Conservation (phyloP, 257 asterid species). For the Solanum bulbocastanum region DNA sequence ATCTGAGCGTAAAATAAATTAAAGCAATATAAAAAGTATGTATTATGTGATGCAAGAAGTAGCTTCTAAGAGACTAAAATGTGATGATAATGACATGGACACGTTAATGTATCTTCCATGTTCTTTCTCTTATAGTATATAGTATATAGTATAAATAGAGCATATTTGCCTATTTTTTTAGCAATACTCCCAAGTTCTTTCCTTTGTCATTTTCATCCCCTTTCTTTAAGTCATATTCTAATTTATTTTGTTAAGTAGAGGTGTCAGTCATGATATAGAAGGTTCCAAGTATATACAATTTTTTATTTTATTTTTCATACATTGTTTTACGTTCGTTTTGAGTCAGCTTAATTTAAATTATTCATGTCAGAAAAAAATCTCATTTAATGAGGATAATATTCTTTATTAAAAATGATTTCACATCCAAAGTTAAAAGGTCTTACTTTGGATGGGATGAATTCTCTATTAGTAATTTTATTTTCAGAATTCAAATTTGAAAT, state of each 20-base stretch:
- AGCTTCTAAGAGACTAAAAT: background rate
- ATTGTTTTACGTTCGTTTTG: background rate
- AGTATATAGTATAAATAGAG: too few relatives aligned
- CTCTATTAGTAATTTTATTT: background rate
- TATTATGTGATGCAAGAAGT: background rate
- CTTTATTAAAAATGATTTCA: background rate
- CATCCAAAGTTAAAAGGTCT: background rate
- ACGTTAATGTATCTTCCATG: background rate
- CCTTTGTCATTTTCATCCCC: background rate
- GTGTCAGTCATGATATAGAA: background rate
- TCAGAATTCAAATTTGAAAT: fast-evolving
- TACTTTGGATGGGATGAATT: background rate
- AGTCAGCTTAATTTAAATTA: background rate
- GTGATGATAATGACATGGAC: background rate
- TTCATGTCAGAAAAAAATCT: background rate
- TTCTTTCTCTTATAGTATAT: background rate
- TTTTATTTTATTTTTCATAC: background rate
- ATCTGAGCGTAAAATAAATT: background rate
- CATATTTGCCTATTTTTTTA: background rate
- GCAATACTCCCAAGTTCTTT: background rate
- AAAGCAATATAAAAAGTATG: too few relatives aligned
- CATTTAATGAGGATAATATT: background rate
- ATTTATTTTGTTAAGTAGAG: background rate
- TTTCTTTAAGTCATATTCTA: background rate
- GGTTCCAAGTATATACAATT: background rate